Evolutionary conservation across 441 rosid genomes (phyloP).

Genomic region (Croton laevigatus): DNA sequence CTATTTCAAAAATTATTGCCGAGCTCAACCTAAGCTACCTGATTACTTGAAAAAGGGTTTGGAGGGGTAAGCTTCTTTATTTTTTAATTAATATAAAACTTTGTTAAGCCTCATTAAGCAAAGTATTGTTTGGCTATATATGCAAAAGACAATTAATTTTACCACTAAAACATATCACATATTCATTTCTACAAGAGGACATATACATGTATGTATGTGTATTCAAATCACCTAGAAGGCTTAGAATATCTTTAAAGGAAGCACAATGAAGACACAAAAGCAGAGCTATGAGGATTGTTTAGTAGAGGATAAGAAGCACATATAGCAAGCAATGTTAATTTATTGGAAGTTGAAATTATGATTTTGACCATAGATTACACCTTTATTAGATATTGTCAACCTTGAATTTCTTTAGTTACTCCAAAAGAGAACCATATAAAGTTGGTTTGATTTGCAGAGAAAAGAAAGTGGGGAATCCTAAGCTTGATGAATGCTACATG

Average conservation of each 20-base stretch:
- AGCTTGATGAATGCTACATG: constrained; percentile 39
- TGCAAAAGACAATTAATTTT: not conserved
- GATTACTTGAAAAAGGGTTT: no score
- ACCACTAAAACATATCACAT: not conserved
- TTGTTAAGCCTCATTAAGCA: no score
- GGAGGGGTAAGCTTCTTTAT: no score
- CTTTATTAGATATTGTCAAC: constrained; percentile 26
- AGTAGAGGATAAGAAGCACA: constrained; percentile 18
- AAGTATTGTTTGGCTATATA: no score
- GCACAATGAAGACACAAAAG: constrained; percentile 9
- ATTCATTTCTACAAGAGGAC: not conserved
- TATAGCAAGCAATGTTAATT: constrained; percentile 19
- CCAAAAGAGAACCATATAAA: constrained; percentile 36
- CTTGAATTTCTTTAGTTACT: constrained; percentile 25
- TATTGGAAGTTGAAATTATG: constrained; percentile 18
- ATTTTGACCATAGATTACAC: constrained; percentile 24
- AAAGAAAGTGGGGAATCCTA: constrained; percentile 53
- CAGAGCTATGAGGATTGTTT: constrained; percentile 1
- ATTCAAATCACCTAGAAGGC: not conserved
- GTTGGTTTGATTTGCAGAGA: constrained; percentile 31
- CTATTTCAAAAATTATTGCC: no score
- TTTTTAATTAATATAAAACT: no score
- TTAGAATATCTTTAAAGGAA: constrained; percentile 1
- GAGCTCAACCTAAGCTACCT: no score
- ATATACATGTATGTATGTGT: not conserved